These are phyloP conservation scores for Naumovozyma castellii DNA, from an alignment of 805 yeast species.

Conservation along the genomic window DNA sequence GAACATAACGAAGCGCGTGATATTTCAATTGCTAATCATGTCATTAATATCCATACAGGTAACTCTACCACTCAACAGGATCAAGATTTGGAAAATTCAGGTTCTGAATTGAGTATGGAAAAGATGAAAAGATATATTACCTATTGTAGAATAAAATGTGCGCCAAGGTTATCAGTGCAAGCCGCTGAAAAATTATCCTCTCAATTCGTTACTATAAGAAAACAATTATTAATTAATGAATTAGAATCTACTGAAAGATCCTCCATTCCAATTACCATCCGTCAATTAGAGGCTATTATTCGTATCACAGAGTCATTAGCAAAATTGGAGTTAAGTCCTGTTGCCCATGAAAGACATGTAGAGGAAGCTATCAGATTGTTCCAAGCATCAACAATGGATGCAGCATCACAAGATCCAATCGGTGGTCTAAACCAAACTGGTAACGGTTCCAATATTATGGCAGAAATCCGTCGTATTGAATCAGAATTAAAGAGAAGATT, in stretches of 20 bases:
- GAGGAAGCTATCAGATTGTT: constrained; percentile 91
- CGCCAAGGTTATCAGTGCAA: constrained; percentile 81
- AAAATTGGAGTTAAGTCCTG: constrained; percentile 69
- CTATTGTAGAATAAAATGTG: constrained; percentile 82
- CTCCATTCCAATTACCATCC: constrained; percentile 91
- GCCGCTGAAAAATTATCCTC: constrained; percentile 87
- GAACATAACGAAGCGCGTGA: constrained; percentile 84
- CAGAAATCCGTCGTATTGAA: constrained; percentile 72
- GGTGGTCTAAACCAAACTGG: constrained; percentile 41
- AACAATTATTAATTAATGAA: constrained; percentile 73
- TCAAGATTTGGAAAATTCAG: constrained; percentile 43
- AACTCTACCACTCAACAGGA: constrained; percentile 34
- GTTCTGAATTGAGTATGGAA: constrained; percentile 79
- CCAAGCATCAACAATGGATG: constrained; percentile 96
- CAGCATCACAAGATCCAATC: constrained; percentile 49
- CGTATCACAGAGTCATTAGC: constrained; percentile 94
- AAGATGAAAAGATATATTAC: constrained; percentile 88
- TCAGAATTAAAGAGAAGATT: constrained; percentile 78
- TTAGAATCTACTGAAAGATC: constrained; percentile 77
- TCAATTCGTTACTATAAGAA: constrained; percentile 85
- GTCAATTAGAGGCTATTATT: constrained; percentile 94
- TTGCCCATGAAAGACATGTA: constrained; percentile 83
- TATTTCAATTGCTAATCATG: constrained; percentile 85
- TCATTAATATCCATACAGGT: constrained; percentile 88
- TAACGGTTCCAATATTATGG: constrained; percentile 47